Evolutionary conservation across 331 rosid species (phyloP).

Genomic region (Quercus lobata): DNA sequence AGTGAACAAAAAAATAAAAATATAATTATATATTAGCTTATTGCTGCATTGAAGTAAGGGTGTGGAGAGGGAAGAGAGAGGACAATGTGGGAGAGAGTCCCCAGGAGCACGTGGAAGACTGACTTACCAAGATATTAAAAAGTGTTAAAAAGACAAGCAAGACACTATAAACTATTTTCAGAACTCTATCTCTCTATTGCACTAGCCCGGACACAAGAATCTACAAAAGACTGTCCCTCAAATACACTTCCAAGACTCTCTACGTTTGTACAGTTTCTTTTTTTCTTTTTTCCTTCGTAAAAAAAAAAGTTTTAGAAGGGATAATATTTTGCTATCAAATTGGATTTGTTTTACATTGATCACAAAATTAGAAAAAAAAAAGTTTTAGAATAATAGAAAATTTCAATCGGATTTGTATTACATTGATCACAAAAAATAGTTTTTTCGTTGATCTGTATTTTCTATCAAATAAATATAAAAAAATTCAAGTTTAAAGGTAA

Average conservation of each 20-base stretch:
- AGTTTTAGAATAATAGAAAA: too few relatives aligned
- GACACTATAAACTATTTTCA: background rate
- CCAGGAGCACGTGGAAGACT: slow-evolving; percentile 76
- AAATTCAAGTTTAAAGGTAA: too few relatives aligned
- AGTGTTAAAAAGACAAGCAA: slow-evolving; percentile 37
- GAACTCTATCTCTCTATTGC: background rate
- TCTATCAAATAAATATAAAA: too few relatives aligned
- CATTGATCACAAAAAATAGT: too few relatives aligned
- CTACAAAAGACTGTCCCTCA: background rate
- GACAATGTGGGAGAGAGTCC: slow-evolving; percentile 33
- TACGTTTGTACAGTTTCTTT: background rate
- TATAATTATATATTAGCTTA: background rate
- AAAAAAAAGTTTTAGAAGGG: too few relatives aligned
- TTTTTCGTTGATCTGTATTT: too few relatives aligned
- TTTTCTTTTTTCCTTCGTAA: background rate
- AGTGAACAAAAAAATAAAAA: slow-evolving; percentile 5
- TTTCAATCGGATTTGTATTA: too few relatives aligned
- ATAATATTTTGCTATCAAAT: too few relatives aligned
- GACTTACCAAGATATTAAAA: slow-evolving; percentile 26
- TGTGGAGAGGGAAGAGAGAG: background rate
- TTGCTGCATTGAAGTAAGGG: background rate
- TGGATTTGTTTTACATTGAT: too few relatives aligned
- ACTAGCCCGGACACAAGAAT: background rate
- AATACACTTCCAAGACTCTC: background rate
- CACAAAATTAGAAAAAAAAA: too few relatives aligned